Evolutionary conservation across 208 protist species (phyloP).

Genomic region (Leishmania martiniquensis): DNA sequence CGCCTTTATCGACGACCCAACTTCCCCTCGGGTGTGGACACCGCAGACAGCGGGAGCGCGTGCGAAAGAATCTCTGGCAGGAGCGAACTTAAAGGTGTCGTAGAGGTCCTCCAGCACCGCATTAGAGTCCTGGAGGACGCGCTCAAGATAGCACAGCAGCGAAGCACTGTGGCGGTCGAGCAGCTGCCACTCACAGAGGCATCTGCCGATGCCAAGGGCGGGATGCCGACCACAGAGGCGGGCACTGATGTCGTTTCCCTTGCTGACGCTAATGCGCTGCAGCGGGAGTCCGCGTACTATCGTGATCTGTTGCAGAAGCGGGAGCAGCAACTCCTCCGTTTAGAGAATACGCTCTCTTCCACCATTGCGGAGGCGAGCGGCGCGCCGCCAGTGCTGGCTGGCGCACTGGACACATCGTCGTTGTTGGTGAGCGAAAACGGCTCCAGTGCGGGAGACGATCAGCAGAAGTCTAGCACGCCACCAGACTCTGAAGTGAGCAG

Average conservation of each 20-base stretch:
- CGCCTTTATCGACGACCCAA: not conserved
- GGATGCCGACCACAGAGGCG: not conserved
- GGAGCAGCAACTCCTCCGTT: constrained; percentile 16
- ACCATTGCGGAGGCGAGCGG: not conserved
- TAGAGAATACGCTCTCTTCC: not conserved
- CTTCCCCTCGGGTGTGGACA: not conserved
- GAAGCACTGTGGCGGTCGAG: constrained; percentile 1
- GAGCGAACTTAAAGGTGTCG: constrained; percentile 17
- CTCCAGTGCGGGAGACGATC: not conserved
- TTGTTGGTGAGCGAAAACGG: not conserved
- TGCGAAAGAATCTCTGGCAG: not conserved
- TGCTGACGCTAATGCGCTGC: constrained; percentile 1
- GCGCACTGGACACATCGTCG: not conserved
- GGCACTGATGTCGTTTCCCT: not conserved
- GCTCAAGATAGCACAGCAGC: constrained; percentile 23
- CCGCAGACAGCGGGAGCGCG: not conserved
- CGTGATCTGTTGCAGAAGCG: constrained; percentile 27
- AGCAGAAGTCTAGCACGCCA: not conserved
- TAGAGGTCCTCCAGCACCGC: constrained; percentile 22
- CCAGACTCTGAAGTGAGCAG: not conserved
- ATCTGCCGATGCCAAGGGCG: not conserved
- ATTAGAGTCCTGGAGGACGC: constrained; percentile 22
- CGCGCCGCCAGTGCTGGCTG: not conserved
- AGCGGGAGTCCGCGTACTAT: constrained; percentile 19
- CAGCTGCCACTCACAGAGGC: not conserved